Percentiles rank a stretch among this genome's conserved stretches.
phyloP scores from a whole-genome alignment of 805 yeast species.

The Barnettozyma wickerhamii region DNA sequence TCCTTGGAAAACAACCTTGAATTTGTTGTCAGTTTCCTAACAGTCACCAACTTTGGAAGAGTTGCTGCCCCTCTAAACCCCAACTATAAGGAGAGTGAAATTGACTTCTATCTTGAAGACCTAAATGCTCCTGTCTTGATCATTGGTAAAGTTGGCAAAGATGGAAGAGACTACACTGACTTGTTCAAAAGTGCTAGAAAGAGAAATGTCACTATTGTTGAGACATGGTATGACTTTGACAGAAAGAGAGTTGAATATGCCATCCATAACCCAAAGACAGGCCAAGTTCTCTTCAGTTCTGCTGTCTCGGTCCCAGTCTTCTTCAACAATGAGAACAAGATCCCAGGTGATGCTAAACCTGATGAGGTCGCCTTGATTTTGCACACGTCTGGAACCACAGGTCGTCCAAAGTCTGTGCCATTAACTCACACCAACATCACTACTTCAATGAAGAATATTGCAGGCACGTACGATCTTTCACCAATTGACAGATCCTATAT shows the following conservation, averaged over 20 bases:
- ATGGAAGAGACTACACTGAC: constrained; percentile 31
- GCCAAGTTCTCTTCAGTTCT: constrained; percentile 28
- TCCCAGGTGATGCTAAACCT: constrained; percentile 42
- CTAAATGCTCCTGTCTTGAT: constrained; percentile 52
- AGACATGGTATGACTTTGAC: constrained; percentile 41
- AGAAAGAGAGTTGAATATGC: constrained; percentile 41
- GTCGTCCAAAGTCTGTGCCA: constrained; percentile 74
- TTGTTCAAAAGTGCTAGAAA: constrained; percentile 48
- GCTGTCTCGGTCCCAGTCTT: constrained; percentile 24
- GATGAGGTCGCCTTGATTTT: constrained; percentile 59
- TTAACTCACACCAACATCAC: constrained; percentile 60
- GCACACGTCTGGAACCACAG: constrained; percentile 76
- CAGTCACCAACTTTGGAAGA: constrained; percentile 49
- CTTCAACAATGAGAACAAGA: constrained; percentile 25
- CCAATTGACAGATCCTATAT: constrained; percentile 50
- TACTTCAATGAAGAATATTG: constrained; percentile 54
- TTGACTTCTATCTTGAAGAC: constrained; percentile 61
- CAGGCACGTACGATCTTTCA: constrained; percentile 50
- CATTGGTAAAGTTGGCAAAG: constrained; percentile 48
- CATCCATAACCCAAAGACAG: constrained; percentile 23
- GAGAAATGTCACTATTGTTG: constrained; percentile 46
- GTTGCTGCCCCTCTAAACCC: constrained; percentile 71
- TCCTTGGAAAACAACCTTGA: constrained; percentile 60
- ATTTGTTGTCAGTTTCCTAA: constrained; percentile 51
- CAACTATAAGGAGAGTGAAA: constrained; percentile 54